Conservation (phyloP, 2,329 filamentous ascomycete genomes). For the Coleophoma eucalyptorum region DNA sequence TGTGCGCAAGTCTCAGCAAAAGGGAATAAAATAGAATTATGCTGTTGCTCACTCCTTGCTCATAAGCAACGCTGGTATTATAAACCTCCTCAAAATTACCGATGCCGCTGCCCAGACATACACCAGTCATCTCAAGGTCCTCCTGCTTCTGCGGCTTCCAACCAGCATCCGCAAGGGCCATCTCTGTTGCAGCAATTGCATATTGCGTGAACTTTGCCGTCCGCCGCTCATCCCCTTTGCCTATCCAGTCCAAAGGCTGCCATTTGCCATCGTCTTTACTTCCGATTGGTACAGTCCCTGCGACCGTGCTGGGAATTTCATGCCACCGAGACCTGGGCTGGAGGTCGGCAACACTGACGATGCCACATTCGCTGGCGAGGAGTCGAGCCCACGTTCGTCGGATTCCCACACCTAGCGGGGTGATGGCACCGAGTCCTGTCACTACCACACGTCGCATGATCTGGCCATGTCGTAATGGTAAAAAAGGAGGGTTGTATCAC, state of each 20-base stretch:
- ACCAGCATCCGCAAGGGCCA: constrained; percentile 78
- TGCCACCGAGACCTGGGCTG: constrained; percentile 48
- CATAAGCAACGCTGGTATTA: constrained; percentile 73
- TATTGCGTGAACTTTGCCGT: constrained; percentile 94
- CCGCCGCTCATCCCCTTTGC: constrained; percentile 57
- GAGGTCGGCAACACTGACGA: constrained; percentile 66
- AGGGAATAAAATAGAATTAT: not conserved
- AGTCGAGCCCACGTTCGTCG: constrained; percentile 78
- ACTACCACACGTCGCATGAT: constrained; percentile 68
- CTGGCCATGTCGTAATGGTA: constrained; percentile 13
- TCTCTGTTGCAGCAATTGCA: constrained; percentile 78
- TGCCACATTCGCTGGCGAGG: constrained; percentile 73
- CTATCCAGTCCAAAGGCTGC: constrained; percentile 51
- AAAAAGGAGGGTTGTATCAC: not conserved
- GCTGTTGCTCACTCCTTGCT: constrained; percentile 53
- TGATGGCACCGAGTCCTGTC: constrained; percentile 78
- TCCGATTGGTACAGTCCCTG: constrained; percentile 71
- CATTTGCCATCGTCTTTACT: constrained; percentile 39
- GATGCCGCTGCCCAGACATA: constrained; percentile 93
- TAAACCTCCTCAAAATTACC: constrained; percentile 92
- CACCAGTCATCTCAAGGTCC: constrained; percentile 74
- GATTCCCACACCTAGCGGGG: constrained; percentile 78
- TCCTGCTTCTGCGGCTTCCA: constrained; percentile 54
- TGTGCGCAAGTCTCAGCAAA: constrained; percentile 32
- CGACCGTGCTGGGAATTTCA: constrained; percentile 78